These are phyloP conservation scores for Juncus effusus DNA, from an alignment of 176 grass and related monocot genomes.

Conservation along the genomic window DNA sequence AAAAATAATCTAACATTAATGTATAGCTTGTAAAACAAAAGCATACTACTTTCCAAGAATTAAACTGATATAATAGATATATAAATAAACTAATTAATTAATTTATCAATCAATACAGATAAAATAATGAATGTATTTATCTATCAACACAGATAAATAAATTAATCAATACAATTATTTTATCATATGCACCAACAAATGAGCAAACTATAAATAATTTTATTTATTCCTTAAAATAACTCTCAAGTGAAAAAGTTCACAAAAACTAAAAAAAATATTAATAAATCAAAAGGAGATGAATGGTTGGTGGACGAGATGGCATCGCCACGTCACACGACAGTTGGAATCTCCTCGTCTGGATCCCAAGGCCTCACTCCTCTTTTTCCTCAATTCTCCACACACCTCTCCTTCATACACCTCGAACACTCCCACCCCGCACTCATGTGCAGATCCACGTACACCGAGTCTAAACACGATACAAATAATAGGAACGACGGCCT, in stretches of 20 bases:
- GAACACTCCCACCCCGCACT: too few relatives aligned
- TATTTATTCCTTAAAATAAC: too few relatives aligned
- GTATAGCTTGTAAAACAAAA: not conserved
- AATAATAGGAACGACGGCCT: not conserved
- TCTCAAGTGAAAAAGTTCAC: too few relatives aligned
- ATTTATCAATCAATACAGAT: too few relatives aligned
- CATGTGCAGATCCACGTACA: not conserved
- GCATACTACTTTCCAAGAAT: too few relatives aligned
- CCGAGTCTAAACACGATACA: not conserved
- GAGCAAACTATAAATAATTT: too few relatives aligned
- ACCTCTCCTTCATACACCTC: not conserved
- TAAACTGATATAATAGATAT: too few relatives aligned
- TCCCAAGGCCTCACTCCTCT: constrained; percentile 35
- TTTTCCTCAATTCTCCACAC: not conserved
- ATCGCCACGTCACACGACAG: constrained; percentile 54
- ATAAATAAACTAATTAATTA: too few relatives aligned
- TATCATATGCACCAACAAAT: too few relatives aligned
- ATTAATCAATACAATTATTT: too few relatives aligned
- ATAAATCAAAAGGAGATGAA: not conserved
- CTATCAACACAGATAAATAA: too few relatives aligned
- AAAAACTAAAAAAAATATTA: not conserved
- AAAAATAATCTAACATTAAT: not conserved
- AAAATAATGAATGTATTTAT: too few relatives aligned
- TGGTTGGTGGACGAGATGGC: constrained; percentile 27
- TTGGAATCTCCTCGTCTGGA: constrained; percentile 62